phyloP scores from a whole-genome alignment of 2,329 filamentous ascomycete species.

The Cercospora sesami region DNA sequence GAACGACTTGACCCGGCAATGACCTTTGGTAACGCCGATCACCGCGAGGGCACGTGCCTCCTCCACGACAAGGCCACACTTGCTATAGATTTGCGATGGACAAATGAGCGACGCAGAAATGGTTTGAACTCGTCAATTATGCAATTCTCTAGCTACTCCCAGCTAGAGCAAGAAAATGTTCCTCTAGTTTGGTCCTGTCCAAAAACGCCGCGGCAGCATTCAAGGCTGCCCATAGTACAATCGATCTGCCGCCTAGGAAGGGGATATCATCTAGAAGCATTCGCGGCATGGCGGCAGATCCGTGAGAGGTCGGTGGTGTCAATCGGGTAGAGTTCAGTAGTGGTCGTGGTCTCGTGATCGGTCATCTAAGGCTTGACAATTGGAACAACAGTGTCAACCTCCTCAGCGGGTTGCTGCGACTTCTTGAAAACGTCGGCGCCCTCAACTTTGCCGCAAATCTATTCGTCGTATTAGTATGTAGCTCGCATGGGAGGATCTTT shows the following conservation, averaged over 20 bases:
- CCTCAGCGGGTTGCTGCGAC: conserved; percentile 34
- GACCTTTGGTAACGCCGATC: not conserved
- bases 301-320: conserved; percentile 6
- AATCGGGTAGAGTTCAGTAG: not conserved
- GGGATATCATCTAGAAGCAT: conserved; percentile 23
- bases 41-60: conserved; percentile 17
- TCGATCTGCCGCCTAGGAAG: conserved; percentile 13
- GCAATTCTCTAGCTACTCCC: conserved; percentile 13
- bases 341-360: conserved; percentile 10
- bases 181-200: not conserved
- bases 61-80: not conserved
- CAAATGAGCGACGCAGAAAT: not conserved
- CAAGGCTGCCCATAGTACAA: conserved; percentile 13
- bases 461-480: not conserved
- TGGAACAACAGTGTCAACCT: conserved; percentile 40
- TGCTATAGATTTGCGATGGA: not conserved
- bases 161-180: conserved; percentile 12
- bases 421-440: conserved; percentile 50
- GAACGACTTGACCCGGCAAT: not conserved
- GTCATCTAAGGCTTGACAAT: conserved; percentile 37
- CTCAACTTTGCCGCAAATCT: conserved; percentile 52
- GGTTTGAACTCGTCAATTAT: conserved; percentile 10
- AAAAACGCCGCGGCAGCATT: conserved; percentile 1
- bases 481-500: conserved; percentile 3
- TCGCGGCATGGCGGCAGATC: conserved; percentile 8